Conservation (phyloP, 2,329 filamentous ascomycete genomes). For the Alternaria sp. region DNA sequence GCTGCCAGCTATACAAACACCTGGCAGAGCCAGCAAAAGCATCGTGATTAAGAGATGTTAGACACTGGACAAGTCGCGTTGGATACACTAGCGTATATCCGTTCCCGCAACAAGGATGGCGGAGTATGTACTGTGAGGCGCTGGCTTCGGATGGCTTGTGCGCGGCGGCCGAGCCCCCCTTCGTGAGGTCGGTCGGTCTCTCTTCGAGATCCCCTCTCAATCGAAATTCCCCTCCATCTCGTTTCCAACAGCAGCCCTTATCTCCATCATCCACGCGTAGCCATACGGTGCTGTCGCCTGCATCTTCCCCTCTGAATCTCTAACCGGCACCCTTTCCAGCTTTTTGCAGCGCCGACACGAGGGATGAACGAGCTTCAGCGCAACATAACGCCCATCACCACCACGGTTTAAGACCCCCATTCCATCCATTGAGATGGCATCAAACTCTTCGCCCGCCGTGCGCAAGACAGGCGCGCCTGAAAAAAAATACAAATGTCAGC, state of each 20-base stretch:
- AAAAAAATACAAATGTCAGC: slow-evolving; percentile 92
- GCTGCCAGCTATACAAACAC: not conserved
- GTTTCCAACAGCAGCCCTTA: slow-evolving; percentile 25
- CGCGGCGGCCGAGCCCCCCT: too few relatives aligned
- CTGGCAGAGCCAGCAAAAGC: not conserved
- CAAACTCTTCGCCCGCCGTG: slow-evolving; percentile 70
- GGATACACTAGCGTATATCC: slow-evolving; percentile 7
- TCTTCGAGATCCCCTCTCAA: too few relatives aligned
- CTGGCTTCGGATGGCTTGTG: too few relatives aligned
- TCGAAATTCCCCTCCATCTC: too few relatives aligned
- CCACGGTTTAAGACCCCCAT: slow-evolving; percentile 43
- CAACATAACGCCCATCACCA: slow-evolving; percentile 27
- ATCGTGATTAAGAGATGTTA: slow-evolving; percentile 3
- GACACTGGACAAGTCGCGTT: slow-evolving; percentile 11
- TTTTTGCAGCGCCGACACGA: slow-evolving; percentile 22
- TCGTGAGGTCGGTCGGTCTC: too few relatives aligned
- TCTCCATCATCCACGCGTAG: slow-evolving; percentile 35
- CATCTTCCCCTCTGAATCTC: not conserved
- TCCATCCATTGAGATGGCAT: slow-evolving; percentile 62
- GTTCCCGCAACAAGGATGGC: too few relatives aligned
- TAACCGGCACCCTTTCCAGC: slow-evolving; percentile 34
- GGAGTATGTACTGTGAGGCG: too few relatives aligned
- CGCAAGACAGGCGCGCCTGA: slow-evolving; percentile 81
- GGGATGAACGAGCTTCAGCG: slow-evolving; percentile 40
- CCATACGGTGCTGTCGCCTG: slow-evolving; percentile 15